Evolutionary conservation across 768 basidiomycete genomes (phyloP), one percentile per base, ranked within the genome.

Genomic region (Asterophora parasitica): DNA sequence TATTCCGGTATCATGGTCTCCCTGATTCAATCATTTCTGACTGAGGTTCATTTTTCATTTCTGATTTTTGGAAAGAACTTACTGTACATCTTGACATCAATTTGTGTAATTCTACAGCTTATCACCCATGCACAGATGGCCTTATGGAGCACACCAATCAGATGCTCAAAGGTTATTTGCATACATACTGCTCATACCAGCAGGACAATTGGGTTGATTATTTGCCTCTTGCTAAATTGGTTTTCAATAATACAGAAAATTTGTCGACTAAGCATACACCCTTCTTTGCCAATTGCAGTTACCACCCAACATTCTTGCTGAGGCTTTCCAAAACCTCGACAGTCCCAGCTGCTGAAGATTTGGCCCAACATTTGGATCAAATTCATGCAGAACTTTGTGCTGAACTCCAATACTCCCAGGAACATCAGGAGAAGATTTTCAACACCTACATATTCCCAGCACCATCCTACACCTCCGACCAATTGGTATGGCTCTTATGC

Each of bases 161-260:
- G 19, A 42, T 39, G 7, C 32, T 48, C 8, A 17, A 48, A 30
- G 46, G 60, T 0, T 72, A 71, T 46, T 59, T 78, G 8, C 62
- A 61, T 8, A 49, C 61, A 23, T 73, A 66, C 40, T 55, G 46
- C 42, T 64, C 58, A 0, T 69, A 69, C 32, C 64, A 72, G 23
- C 74, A 75, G 48, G 67, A 73, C 12, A 32, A 46, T 20, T 53
- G 44, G 39, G 32, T 42, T 30, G 45, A 35, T 34, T 35, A 41
- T 44, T 58, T 75, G 0, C 63, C 70, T 0, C 54, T 74, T 13
- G 67, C 69, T 4, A 67, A 75, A 51, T 76, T 76, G 49, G 51
- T 61, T 1, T 70, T 63, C 60, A 76, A 75, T 53, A 71, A 72
- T 36, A 30, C 51, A 15, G 50, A 51, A 5, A 66, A 67, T 43